Evolutionary conservation across 2,329 filamentous ascomycete genomes (phyloP), one percentile per base, ranked within the genome.

Genomic region (Exophiala sp.): DNA sequence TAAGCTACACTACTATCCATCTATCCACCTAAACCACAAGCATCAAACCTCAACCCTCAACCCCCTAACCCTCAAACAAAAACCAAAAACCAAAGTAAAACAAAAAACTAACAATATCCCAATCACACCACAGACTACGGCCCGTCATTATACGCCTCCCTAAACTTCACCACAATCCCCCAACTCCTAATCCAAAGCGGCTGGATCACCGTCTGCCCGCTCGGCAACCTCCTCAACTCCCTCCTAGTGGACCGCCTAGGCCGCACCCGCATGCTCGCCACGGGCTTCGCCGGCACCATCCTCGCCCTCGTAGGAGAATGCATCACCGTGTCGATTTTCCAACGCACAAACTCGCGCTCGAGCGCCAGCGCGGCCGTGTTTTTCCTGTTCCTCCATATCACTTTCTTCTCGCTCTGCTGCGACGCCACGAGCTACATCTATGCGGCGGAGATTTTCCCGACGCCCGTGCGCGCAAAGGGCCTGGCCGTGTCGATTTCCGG

Each of bases 391-490:
- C 19, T 53, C 8, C 37, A 45, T 16, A 27, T 57, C 5, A 35
- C 39, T 14, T 32, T 37, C 32, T 50, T 42, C 18, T 46, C 44
- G 18, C 27, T 32, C 22, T 27, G 22, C 38, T n/a, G 7, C 38
- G 82, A 80, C 16, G 79, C 80, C 0, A 82, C 80, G 1, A 76
- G 78, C 1, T 80, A 79, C 78, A 66, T 86, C 0, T 85, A 85
- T 48, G 82, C 81, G 0, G 81, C 84, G 1, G 84, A 89, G 62
- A 88, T 88, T 50, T 88, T 86, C 61, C 83, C 85, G 0, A 68
- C 87, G 0, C 77, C 83, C 51, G 77, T 87, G 0, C 77, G 85
- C 19, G 85, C 85, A 1, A 83, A 85, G 59, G 85, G 85, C 3
- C 14, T 55, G 24, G 38, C 55, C 2, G 24, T 57, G 13, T 49